Base-by-base conservation (phyloP, 768 basidiomycete species). In the Boletus rubropictus region DNA sequence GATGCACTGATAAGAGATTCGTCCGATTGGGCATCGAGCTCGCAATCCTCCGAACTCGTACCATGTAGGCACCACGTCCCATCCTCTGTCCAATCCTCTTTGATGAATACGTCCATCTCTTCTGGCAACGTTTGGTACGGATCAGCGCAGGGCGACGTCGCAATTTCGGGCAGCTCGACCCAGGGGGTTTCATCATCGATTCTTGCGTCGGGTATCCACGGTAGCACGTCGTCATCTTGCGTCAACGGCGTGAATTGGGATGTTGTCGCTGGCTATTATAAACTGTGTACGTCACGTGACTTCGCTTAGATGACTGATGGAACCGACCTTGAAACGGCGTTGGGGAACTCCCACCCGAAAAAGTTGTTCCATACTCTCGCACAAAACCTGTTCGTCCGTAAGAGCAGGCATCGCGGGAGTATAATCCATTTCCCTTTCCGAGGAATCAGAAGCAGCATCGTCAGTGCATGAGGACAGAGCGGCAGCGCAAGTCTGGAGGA, bases 251-350 rank as follows among this genome's bases (percentile, higher is more conserved):
- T 27, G n/a, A 48, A 17, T 37, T 51, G 44, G 36, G 51, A 42
- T 17, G 49, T 42, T 44, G 40, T 31, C 25, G 46, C 42, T 32
- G 56, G 55, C 66, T 65, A 38, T 33, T 65, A 38, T 33, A 50
- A 47, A 34, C 20, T 37, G 35, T 25, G 37, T 52, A 43, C 42
- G 39, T 55, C 36, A 35, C 10, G 15, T 35, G 35, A 6, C 27
- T 40, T 29, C 29, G 17, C 33, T 43, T 43, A 42, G 22, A n/a
- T 28, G 18, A 50, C 10, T 36, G 42, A 40, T 45, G 22, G 22
- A 34, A 60, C 61, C 49, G 51, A 78, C 80, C 76, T 77, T 78
- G 62, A 78, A 76, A 37, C 54, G 67, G 12, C 67, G 66, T 9
- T 68, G 69, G 35, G 69, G 67, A 55, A 76, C 61, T 9, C 71